Percentiles rank a stretch among this genome's conserved stretches.
phyloP scores from a whole-genome alignment of 345 rosid species.

The Gynandropsis gynandra region DNA sequence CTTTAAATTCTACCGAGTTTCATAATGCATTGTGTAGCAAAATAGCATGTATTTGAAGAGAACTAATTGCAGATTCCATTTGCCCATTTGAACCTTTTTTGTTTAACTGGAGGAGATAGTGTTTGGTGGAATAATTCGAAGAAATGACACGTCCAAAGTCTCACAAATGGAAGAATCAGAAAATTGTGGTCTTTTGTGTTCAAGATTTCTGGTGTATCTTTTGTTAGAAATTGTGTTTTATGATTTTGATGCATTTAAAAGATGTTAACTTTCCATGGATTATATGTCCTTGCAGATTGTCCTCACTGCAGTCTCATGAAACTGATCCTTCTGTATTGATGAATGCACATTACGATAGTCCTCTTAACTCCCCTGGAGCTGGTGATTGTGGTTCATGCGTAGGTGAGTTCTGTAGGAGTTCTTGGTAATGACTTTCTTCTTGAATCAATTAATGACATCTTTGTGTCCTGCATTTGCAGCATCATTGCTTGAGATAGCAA shows the following conservation, averaged over 20 bases:
- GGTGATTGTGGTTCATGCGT: slow-evolving; percentile 97
- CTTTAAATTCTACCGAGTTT: neutral
- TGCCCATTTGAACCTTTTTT: too few relatives aligned
- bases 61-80: too few relatives aligned
- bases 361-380: slow-evolving; percentile 94
- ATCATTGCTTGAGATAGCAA: slow-evolving; percentile 80
- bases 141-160: too few relatives aligned
- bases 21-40: too few relatives aligned
- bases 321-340: slow-evolving; percentile 70
- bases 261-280: neutral
- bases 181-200: slow-evolving; percentile 2
- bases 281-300: slow-evolving; percentile 44
- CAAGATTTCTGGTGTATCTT: neutral
- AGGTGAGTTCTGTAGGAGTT: slow-evolving; percentile 47
- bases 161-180: too few relatives aligned
- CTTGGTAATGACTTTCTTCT: slow-evolving; percentile 1
- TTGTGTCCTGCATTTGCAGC: slow-evolving; percentile 44
- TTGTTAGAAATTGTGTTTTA: too few relatives aligned
- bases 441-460: slow-evolving; percentile 14
- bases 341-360: slow-evolving; percentile 93
- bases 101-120: too few relatives aligned
- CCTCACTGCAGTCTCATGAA: slow-evolving; percentile 56
- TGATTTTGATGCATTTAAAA: too few relatives aligned
- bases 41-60: too few relatives aligned
- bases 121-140: too few relatives aligned